phyloP scores from a whole-genome alignment of 495 filamentous ascomycete species.

The Articulospora tetracladia region DNA sequence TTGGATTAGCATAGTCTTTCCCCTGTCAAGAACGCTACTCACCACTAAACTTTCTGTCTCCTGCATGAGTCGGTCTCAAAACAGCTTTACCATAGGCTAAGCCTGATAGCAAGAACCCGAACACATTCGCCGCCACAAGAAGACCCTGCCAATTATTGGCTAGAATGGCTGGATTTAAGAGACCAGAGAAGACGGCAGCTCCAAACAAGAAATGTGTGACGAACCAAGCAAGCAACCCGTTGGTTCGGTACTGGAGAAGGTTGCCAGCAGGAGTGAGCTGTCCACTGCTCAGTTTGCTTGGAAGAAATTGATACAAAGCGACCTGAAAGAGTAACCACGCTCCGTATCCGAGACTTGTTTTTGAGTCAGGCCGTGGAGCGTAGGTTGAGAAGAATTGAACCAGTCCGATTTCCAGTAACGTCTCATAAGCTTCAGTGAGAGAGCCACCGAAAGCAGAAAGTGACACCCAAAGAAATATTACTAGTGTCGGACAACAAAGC shows the following conservation, averaged over 20 bases:
- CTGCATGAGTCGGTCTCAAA: slow-evolving; percentile 33
- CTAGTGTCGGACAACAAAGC: slow-evolving; percentile 12
- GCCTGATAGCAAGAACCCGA: slow-evolving; percentile 33
- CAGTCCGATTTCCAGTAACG: background rate
- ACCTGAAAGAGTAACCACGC: slow-evolving; percentile 17
- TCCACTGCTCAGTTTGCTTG: slow-evolving; percentile 15
- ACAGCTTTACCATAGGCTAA: slow-evolving; percentile 39
- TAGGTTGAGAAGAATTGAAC: slow-evolving; percentile 11
- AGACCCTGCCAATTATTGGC: slow-evolving; percentile 40
- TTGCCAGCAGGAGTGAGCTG: slow-evolving; percentile 23
- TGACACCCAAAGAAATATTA: slow-evolving; percentile 19
- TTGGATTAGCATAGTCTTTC: background rate
- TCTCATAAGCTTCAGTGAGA: background rate
- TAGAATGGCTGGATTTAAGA: slow-evolving; percentile 37
- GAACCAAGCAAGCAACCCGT: slow-evolving; percentile 39
- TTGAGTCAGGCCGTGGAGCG: slow-evolving; percentile 3
- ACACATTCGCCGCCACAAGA: slow-evolving; percentile 36
- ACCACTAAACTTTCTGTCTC: slow-evolving; percentile 43
- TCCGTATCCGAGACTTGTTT: slow-evolving; percentile 6
- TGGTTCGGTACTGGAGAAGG: slow-evolving; percentile 24
- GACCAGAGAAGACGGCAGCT: slow-evolving; percentile 20
- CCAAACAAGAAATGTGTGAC: slow-evolving; percentile 33
- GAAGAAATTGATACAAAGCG: slow-evolving; percentile 16
- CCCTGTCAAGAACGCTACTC: slow-evolving; percentile 2
- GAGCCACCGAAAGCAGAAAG: slow-evolving; percentile 17